A percentile compares a stretch with the other conserved stretches of the same genome.
Conservation (phyloP, 2,329 filamentous ascomycete species). For the Diaporthe vaccinii region DNA sequence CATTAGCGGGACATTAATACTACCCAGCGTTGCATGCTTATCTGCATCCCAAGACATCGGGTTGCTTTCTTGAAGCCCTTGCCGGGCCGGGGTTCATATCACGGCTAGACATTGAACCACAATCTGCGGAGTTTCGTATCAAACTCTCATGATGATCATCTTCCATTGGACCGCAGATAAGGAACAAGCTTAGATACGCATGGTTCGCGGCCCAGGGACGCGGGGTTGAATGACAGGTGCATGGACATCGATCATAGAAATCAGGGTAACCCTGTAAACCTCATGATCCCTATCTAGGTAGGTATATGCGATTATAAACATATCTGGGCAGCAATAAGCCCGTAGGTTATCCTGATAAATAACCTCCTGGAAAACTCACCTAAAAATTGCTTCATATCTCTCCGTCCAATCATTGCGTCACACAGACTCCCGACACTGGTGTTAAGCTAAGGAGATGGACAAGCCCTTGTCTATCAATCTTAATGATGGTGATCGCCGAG, state of each 20-base stretch:
- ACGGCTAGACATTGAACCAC: slow-evolving; percentile 1
- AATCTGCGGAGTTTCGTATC: slow-evolving; percentile 6
- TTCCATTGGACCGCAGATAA: slow-evolving; percentile 27
- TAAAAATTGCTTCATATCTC: background rate
- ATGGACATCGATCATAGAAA: background rate
- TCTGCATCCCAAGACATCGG: slow-evolving; percentile 14
- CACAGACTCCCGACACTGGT: background rate
- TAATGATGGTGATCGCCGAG: background rate
- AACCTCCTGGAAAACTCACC: background rate
- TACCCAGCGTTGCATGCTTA: slow-evolving; percentile 2
- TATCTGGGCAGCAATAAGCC: background rate
- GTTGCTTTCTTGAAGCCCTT: slow-evolving; percentile 1
- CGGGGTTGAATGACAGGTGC: slow-evolving; percentile 20
- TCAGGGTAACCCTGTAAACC: slow-evolving; percentile 15
- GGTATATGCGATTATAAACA: background rate
- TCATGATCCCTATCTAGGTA: background rate
- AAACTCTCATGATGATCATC: background rate
- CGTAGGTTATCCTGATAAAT: background rate
- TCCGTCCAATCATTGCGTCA: background rate
- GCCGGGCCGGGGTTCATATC: background rate
- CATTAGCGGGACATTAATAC: background rate
- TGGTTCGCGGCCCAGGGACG: slow-evolving; percentile 1
- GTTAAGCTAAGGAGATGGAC: background rate
- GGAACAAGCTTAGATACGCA: slow-evolving; percentile 14
- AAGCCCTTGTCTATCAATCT: background rate